Percentiles rank a stretch among this genome's conserved stretches.
Conservation (phyloP, 352 stramenopile species). For the Pythium aristosporum region DNA sequence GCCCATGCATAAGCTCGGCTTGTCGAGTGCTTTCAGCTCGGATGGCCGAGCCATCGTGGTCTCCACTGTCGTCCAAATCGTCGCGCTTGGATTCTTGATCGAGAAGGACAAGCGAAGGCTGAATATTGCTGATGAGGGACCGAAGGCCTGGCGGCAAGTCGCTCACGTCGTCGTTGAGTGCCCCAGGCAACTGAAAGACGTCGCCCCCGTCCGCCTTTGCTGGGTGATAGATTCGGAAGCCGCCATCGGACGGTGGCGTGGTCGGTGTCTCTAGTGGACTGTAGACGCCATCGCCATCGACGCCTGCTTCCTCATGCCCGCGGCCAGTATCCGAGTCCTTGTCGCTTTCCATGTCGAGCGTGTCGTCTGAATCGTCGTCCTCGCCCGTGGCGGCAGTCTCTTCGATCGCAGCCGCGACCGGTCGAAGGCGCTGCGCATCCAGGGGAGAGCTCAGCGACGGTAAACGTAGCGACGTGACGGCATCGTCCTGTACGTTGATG, state of each 20-base stretch:
- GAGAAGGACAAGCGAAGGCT: too few relatives aligned
- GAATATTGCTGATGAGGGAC: too few relatives aligned
- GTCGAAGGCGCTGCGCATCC: constrained; percentile 12
- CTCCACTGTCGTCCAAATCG: neutral
- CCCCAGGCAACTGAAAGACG: neutral
- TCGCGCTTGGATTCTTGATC: neutral
- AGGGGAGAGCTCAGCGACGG: constrained; percentile 8
- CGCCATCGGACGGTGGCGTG: neutral
- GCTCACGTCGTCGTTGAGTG: neutral
- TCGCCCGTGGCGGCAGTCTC: neutral
- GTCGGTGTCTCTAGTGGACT: constrained; percentile 5
- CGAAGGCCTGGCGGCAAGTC: neutral
- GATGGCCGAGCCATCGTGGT: neutral
- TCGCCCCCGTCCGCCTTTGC: neutral
- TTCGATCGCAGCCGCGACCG: constrained; percentile 8
- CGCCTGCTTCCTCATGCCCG: neutral
- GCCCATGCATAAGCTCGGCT: constrained; percentile 63
- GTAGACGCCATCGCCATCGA: neutral
- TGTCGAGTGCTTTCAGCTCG: constrained; percentile 15
- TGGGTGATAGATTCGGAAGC: constrained; percentile 3
- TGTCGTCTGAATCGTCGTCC: neutral
- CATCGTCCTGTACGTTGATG: neutral
- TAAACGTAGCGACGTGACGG: neutral
- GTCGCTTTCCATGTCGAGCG: neutral
- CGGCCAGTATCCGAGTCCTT: neutral